Base-by-base conservation (phyloP, 805 yeast genomes). In the Ogataea minuta region DNA sequence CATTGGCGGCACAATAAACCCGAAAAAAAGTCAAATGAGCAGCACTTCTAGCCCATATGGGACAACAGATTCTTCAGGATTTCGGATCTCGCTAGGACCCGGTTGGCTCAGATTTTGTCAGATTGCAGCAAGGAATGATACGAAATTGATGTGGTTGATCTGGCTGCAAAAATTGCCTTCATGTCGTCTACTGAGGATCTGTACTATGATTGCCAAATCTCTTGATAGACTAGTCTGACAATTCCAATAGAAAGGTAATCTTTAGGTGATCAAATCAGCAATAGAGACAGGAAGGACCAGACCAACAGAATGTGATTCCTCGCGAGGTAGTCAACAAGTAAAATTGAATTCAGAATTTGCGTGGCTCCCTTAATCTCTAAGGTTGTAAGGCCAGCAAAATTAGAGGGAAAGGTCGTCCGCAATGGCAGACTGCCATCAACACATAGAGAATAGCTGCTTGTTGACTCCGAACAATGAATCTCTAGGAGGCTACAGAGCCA, bases 151-250 rank as follows among this genome's bases (percentile, higher is more conserved):
- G 57, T 54, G 1, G 63, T 55, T 7, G 45, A 30, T 12, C 62
- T 54, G 6, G 39, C 31, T 2, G 43, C 45, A 38, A 56, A 62
- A 9, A 63, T 50, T 2, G 33, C 46, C 23, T 49, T 54, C 39
- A 62, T 56, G 25, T 55, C 47, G 34, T 46, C 54, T 14, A 57
- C 52, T 23, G n/a, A 65, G 39, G 32, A 74, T 63, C 11, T 63
- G 59, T 8, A 63, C 70, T 24, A 70, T 45, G 37, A 70, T 74
- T 17, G 72, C 66, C 54, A 62, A 62, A 67, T 4, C 67, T 64
- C 28, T 63, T 59, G 38, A 71, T 43, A 4, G 76, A 76, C 50
- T 63, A 71, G 43, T 67, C 67, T 35, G 57, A 56, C 10, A 72
- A 67, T 52, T 69, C 72, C 12, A 70, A 54, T 16, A 53, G 56